Evolutionary conservation across 2,329 filamentous ascomycete genomes (phyloP).

Genomic region (Pseudocercospora pini-densiflorae): DNA sequence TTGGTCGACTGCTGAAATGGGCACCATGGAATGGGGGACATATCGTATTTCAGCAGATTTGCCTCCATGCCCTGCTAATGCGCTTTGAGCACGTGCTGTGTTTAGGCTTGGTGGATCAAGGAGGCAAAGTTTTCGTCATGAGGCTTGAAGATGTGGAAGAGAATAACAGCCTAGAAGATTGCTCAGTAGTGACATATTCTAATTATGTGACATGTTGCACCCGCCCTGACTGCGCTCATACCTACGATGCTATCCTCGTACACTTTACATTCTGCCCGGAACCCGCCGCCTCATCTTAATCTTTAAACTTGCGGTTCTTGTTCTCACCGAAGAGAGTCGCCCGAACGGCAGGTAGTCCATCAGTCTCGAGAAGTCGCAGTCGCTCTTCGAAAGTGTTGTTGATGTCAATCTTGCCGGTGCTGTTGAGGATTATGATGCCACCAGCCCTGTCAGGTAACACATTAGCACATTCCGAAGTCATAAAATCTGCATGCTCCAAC

Average conservation of each 20-base stretch:
- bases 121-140: neutral
- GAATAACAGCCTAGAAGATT: neutral
- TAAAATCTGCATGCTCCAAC: constrained; percentile 45
- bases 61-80: neutral
- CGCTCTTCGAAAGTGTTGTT: constrained; percentile 98
- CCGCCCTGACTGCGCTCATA: neutral
- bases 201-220: neutral
- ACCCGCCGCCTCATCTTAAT: constrained; percentile 59
- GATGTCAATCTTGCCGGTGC: constrained; percentile 92
- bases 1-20: too few species aligned
- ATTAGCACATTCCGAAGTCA: neutral
- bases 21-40: too few species aligned
- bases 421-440: constrained; percentile 79
- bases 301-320: constrained; percentile 91
- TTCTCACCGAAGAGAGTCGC: constrained; percentile 92
- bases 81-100: neutral
- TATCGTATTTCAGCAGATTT: too few species aligned
- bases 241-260: neutral
- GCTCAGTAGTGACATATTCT: neutral
- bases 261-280: neutral
- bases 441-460: constrained; percentile 67
- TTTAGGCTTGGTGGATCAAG: neutral
- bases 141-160: neutral
- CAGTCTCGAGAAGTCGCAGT: constrained; percentile 80
- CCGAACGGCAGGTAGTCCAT: constrained; percentile 82